Conservation (phyloP, 345 rosid genomes). For the Balakata baccata region DNA sequence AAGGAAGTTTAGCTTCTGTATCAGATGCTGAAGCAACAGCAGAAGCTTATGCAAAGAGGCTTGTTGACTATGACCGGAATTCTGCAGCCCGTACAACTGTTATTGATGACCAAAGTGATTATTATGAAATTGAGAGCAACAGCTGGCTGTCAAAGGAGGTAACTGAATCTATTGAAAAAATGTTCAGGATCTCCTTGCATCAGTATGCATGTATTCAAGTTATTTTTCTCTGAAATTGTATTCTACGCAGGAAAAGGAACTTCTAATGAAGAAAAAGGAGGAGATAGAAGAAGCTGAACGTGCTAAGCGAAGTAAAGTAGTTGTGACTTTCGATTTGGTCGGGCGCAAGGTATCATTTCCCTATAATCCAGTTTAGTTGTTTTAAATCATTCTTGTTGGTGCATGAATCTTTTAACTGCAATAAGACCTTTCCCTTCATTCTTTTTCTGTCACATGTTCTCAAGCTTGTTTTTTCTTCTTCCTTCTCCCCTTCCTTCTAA, state of each 20-base stretch:
- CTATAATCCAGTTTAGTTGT: not conserved
- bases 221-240: not conserved
- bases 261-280: constrained; percentile 70
- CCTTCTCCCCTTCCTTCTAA: not conserved
- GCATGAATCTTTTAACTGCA: not conserved
- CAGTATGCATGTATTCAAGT: not conserved
- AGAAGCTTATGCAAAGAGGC: constrained; percentile 87
- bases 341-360: constrained; percentile 74
- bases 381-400: constrained; percentile 2
- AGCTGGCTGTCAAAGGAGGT: constrained; percentile 94
- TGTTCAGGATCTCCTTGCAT: not conserved
- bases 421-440: not conserved
- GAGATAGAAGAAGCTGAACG: constrained; percentile 76
- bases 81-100: constrained; percentile 91
- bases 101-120: constrained; percentile 96
- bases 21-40: constrained; percentile 82
- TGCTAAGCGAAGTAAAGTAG: constrained; percentile 67
- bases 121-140: constrained; percentile 86
- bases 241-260: constrained; percentile 70
- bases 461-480: too few species aligned
- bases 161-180: constrained; percentile 16
- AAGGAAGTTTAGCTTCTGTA: constrained; percentile 54
- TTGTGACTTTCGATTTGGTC: constrained; percentile 85
- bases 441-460: not conserved
- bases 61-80: constrained; percentile 85